Conservation (phyloP, 1,139 yeast species). For the Pneumocystis canis region DNA sequence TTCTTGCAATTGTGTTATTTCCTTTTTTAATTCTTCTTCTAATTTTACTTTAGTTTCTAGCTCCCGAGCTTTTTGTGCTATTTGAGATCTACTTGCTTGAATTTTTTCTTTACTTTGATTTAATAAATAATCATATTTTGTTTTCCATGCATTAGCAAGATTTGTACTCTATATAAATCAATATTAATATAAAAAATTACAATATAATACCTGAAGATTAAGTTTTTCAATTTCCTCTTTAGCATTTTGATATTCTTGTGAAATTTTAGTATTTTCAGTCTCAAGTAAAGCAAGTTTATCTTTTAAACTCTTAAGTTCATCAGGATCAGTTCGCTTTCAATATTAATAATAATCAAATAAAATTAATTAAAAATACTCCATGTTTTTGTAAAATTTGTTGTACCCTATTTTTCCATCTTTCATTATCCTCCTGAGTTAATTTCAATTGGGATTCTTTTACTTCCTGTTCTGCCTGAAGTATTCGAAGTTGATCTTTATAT, state of each 20-base stretch:
- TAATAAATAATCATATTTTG: conserved; percentile 8
- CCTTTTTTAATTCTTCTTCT: conserved; percentile 22
- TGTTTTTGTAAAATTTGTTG: conserved; percentile 35
- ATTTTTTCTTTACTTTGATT: conserved; percentile 7
- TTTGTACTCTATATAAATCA: conserved; percentile 13
- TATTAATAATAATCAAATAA: not conserved
- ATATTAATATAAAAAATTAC: conserved; percentile 22
- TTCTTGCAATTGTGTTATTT: conserved; percentile 24
- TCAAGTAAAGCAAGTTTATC: conserved; percentile 7
- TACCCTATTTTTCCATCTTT: conserved; percentile 40
- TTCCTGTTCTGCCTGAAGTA: conserved; percentile 28
- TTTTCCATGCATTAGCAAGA: conserved; percentile 12
- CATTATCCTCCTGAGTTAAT: conserved; percentile 31
- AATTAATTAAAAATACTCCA: conserved; percentile 15
- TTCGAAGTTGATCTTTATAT: conserved; percentile 24
- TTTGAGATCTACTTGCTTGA: not conserved
- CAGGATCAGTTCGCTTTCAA: conserved; percentile 32
- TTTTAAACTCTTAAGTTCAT: conserved; percentile 28
- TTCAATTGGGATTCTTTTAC: conserved; percentile 31
- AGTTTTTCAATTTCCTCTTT: conserved; percentile 24
- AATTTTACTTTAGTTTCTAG: conserved; percentile 22
- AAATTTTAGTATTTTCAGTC: conserved; percentile 2
- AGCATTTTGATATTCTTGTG: conserved; percentile 18
- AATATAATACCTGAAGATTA: conserved; percentile 30
- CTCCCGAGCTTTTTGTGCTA: conserved; percentile 8